Percentiles rank a stretch among this genome's conserved stretches.
Conservation (phyloP, 345 rosid genomes). For the Eutrema yunnanense region DNA sequence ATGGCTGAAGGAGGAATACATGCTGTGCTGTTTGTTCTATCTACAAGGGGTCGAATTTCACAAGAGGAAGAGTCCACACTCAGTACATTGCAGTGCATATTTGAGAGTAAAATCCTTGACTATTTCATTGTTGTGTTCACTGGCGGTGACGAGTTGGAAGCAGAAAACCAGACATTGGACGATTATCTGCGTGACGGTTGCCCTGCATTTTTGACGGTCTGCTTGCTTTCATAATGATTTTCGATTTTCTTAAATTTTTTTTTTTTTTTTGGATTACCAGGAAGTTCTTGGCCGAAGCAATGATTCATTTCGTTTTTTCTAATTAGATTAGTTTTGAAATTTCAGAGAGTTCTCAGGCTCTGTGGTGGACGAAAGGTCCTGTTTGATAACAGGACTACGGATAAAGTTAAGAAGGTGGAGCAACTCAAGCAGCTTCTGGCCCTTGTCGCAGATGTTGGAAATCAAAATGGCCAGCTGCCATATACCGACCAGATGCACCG, state of each 20-base stretch:
- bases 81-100: constrained; percentile 38
- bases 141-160: constrained; percentile 77
- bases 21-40: constrained; percentile 56
- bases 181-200: constrained; percentile 55
- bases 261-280: too few relatives aligned
- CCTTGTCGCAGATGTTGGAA: constrained; percentile 35
- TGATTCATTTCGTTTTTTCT: too few relatives aligned
- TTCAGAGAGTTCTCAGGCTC: constrained; percentile 46
- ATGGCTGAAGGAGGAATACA: constrained; percentile 76
- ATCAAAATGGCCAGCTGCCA: constrained; percentile 51
- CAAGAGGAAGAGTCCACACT: constrained; percentile 66
- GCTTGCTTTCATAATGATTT: not conserved
- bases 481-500: constrained; percentile 53
- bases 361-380: constrained; percentile 54
- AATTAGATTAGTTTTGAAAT: not conserved
- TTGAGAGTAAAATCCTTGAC: constrained; percentile 52
- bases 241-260: too few relatives aligned
- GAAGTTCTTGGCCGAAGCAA: too few relatives aligned
- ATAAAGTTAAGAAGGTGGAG: constrained; percentile 36
- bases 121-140: constrained; percentile 77
- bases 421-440: constrained; percentile 56
- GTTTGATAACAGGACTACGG: constrained; percentile 62
- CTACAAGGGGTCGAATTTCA: constrained; percentile 51
- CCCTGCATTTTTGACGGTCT: constrained; percentile 41
- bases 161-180: constrained; percentile 50